Evolutionary conservation across 495 filamentous ascomycete species (phyloP), one percentile per base, ranked within the genome.

Genomic region (Hypomontagnella submonticulosa): DNA sequence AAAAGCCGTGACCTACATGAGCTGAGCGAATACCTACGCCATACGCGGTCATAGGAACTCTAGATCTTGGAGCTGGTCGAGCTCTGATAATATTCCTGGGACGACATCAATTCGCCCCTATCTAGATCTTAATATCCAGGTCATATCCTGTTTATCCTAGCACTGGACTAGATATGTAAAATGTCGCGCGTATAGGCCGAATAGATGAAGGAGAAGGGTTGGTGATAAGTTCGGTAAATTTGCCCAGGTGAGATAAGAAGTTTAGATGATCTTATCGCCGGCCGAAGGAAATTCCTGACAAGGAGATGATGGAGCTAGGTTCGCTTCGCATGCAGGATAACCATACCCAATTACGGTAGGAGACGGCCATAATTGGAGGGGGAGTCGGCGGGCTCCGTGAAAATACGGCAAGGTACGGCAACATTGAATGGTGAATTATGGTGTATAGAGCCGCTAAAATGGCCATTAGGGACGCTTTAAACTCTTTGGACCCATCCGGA

Each of bases 311-410:
- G 36, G 36, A 13, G 9, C 2, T 38, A 38, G n/a, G 36, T 38
- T 38, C 23, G 23, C 23, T 27, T 27, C 23, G 23, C 23, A 27
- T 2, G 23, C 6, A 27, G 23, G 23, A 27, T 27, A 27, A 27
- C 23, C 23, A 27, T 27, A 27, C 23, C 23, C 23, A 27, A 36
- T 47, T 64, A 40, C 65, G 65, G 65, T 49, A 68, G 58, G 65
- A 62, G 62, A 53, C 55, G 58, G 65, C 34, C 42, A 53, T 49
- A 18, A 16, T 9, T 48, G n/a, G 13, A 19, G 53, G 54, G 40
- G 65, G 65, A 63, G 19, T 68, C 65, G 65, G 65, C 65, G 65
- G 49, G 59, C 49, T 68, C 65, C 65, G 65, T 61, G 33, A 27
- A 27, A 27, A 6, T 27, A 27, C 23, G 23, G 23, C 23, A 27